Percentiles rank a stretch among this genome's conserved stretches.
Conservation (phyloP, 345 rosid species). For the Syzygium grande region DNA sequence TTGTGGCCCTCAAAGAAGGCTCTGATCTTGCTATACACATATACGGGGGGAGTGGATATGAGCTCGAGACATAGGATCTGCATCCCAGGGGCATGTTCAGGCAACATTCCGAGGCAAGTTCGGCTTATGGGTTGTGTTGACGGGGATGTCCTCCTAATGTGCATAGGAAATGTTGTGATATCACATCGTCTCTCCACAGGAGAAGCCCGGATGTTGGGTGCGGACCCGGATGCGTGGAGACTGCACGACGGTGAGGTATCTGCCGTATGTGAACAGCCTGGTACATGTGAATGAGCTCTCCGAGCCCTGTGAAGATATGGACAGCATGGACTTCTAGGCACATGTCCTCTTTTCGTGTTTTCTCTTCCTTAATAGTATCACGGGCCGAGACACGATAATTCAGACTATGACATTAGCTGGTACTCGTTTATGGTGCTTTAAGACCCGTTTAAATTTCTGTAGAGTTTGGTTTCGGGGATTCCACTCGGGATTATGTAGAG, state of each 20-base stretch:
- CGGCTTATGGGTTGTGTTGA: conserved; percentile 17
- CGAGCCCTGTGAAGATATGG: neutral
- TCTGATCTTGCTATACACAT: conserved; percentile 1
- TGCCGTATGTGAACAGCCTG: conserved; percentile 33
- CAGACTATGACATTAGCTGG: neutral
- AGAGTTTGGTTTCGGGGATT: neutral
- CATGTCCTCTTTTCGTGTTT: neutral
- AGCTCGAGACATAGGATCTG: conserved; percentile 1
- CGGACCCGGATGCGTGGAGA: neutral
- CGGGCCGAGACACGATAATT: neutral
- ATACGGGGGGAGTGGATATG: conserved; percentile 22
- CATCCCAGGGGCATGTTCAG: neutral
- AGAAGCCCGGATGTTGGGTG: neutral
- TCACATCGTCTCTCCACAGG: neutral
- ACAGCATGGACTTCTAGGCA: neutral
- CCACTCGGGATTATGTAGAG: neutral
- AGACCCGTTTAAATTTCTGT: neutral
- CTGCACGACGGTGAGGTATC: conserved; percentile 3
- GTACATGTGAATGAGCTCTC: neutral
- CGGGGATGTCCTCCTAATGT: conserved; percentile 10
- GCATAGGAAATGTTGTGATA: conserved; percentile 1
- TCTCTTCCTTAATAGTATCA: neutral
- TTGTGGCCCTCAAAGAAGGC: conserved; percentile 6
- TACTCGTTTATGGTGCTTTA: neutral
- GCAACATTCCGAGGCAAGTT: neutral